Percentiles rank a stretch among this genome's conserved stretches.
phyloP scores from a whole-genome alignment of 345 rosid species.

The Citrus cavaleriei region DNA sequence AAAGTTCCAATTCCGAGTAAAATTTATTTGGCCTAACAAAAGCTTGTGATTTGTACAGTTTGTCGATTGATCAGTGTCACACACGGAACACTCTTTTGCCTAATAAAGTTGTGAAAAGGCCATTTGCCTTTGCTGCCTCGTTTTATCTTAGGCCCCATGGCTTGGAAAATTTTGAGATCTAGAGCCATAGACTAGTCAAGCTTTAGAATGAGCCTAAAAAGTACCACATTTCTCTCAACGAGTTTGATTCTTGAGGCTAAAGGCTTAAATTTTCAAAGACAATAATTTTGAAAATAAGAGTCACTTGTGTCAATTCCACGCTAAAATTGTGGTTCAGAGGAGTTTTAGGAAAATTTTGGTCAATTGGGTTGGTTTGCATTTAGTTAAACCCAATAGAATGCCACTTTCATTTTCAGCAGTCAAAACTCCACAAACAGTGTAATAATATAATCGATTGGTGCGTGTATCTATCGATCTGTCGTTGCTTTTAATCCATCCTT shows the following conservation, averaged over 20 bases:
- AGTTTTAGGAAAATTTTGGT: not conserved
- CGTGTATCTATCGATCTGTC: no score
- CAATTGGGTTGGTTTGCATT: not conserved
- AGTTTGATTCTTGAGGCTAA: not conserved
- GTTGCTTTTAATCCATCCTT: no score
- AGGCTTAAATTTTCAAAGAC: not conserved
- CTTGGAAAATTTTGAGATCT: not conserved
- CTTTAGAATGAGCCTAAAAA: not conserved
- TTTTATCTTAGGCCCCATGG: constrained; percentile 16
- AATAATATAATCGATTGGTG: no score
- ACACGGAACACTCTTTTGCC: not conserved
- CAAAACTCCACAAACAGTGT: not conserved
- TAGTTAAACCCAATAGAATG: no score
- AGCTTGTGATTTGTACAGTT: constrained; percentile 14
- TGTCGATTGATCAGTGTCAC: constrained; percentile 12
- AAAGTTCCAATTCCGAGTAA: not conserved
- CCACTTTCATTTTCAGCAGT: constrained; percentile 11
- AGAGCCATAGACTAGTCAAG: not conserved
- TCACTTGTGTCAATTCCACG: not conserved
- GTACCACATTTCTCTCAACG: not conserved
- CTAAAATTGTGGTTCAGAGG: not conserved
- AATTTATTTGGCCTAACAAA: not conserved
- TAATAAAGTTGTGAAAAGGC: constrained; percentile 4
- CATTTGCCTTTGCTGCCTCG: constrained; percentile 11
- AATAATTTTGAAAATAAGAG: not conserved